phyloP scores from a whole-genome alignment of 2,329 filamentous ascomycete genomes.

The Raffaelea albimanens region DNA sequence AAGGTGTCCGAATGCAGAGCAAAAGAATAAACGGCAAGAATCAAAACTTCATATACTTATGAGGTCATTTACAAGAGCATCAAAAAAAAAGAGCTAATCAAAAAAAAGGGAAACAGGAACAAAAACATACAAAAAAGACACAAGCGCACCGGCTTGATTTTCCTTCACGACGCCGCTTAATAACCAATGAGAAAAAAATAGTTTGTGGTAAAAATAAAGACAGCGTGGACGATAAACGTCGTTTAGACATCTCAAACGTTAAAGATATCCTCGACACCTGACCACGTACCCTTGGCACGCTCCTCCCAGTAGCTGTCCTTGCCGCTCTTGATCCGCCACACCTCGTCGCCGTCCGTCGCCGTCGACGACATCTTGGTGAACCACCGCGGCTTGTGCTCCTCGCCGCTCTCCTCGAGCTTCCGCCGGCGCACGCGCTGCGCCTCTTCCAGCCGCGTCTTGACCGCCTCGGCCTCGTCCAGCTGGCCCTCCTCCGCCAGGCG shows the following conservation, averaged over 20 bases:
- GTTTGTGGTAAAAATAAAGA: too few species aligned
- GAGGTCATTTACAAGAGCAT: background rate
- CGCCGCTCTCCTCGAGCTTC: constrained; percentile 65
- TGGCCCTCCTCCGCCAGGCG: constrained; percentile 72
- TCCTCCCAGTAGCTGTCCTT: constrained; percentile 94
- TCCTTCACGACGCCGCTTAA: too few species aligned
- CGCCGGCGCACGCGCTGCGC: constrained; percentile 66
- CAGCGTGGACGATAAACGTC: too few species aligned
- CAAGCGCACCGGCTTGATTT: too few species aligned
- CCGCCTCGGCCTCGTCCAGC: constrained; percentile 70
- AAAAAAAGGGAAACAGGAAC: background rate
- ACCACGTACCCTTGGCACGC: constrained; percentile 60
- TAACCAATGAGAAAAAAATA: too few species aligned
- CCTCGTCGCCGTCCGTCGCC: constrained; percentile 50
- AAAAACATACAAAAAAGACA: too few species aligned
- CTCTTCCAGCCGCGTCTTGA: constrained; percentile 81
- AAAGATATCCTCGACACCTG: constrained; percentile 43
- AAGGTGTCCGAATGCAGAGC: background rate
- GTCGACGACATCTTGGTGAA: constrained; percentile 61
- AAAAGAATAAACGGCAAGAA: background rate
- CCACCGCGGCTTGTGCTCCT: constrained; percentile 70
- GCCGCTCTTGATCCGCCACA: constrained; percentile 68
- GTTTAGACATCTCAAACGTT: too few species aligned
- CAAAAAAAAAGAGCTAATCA: background rate
- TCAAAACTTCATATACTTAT: too few species aligned